Base-by-base conservation (phyloP, 768 basidiomycete species). In the Chalciporus pseudorubinellus region DNA sequence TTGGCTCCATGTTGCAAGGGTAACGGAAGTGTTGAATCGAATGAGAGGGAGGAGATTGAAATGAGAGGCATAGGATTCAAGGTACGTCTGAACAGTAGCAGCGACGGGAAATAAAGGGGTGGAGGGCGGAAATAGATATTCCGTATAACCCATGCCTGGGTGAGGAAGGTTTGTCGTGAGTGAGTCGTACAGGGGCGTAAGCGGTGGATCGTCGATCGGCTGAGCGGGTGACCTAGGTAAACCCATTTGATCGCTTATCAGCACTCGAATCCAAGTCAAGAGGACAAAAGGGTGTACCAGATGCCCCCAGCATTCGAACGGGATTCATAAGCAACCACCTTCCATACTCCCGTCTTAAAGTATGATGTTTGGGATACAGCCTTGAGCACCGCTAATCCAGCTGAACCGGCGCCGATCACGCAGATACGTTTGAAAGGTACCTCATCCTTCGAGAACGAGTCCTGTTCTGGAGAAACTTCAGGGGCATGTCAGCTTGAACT, bases 121-220 rank as follows among this genome's bases (percentile, higher is more conserved):
- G 3, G 78, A 81, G 0, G 87, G 83, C 0, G 87, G 87, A 60
- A 91, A 92, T 1, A 75, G 60, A 60, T 80, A 83, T 41, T 76
- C 77, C 1, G 76, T 71, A 58, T 75, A 92, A 3, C 79, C 78
- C 91, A 93, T 92, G 44, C 84, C 52, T 1, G 85, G 85, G 57
- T 92, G 87, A 0, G 91, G 87, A 5, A 93, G 63, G 59, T 92
- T 92, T 1, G 90, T 85, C n/a, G 85, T 86, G 12, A 93, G 72
- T 0, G 85, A 85, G 60, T 92, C 85, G 60, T 93, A 93, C 9
- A 90, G 61, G 2, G 91, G 82, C 1, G 87, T 85, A 28, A 77
- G 60, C 2, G 87, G 87, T 7, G 80, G 80, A 29, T 80, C 67
- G 18, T 70, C 73, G 11, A 66, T 64, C 4, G 79, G 76, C 31